Base-by-base conservation (phyloP, 2,329 filamentous ascomycete genomes). In the Cylindrodendrum hubeiense region DNA sequence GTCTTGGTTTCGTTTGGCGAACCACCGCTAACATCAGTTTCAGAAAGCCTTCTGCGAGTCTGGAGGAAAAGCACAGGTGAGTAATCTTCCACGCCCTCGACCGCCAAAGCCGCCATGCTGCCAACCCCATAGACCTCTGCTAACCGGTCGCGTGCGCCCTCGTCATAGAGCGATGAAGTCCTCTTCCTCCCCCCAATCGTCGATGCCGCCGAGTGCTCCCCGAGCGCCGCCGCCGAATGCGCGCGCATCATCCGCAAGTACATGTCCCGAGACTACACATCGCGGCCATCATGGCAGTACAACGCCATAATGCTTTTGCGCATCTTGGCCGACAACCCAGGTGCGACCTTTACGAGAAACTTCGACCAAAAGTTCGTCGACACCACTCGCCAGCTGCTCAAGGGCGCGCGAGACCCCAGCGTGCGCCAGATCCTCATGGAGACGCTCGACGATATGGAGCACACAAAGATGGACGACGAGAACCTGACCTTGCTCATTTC, bases 281-380 rank as follows among this genome's bases (percentile, higher is more conserved):
- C 80, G 26, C 84, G 83, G 49, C 84, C 93, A 10, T 90, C 92
- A 73, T 90, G 91, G 71, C 95, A 98, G 80, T 98, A 98, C 86
- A 98, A 98, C 82, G 92, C 94, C 68, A 90, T 98, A 75, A 98
- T 98, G 96, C 87, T 99, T 60, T 86, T 97, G 71, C 91, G 95
- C 67, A 99, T 99, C 75, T 84, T 99, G 70, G 87, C 90, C 72
- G 95, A 98, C 79, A 98, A 99, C 78, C 96, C 96, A 0, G 95
- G 95, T 30, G 86, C 87, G 57, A 94, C 90, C 2, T 99, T 99
- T 76, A 97, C 95, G n/a, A 88, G 92, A 71, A 95, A 97, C 78
- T 80, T 98, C 44, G 95, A 98, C 79, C 86, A 90, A 75, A 93
- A 93, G 74, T 98, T 98, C 76, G 89, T 93, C 57, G 86, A 91